phyloP scores from a whole-genome alignment of 2,329 filamentous ascomycete species.

The Gaeumannomyces tritici region DNA sequence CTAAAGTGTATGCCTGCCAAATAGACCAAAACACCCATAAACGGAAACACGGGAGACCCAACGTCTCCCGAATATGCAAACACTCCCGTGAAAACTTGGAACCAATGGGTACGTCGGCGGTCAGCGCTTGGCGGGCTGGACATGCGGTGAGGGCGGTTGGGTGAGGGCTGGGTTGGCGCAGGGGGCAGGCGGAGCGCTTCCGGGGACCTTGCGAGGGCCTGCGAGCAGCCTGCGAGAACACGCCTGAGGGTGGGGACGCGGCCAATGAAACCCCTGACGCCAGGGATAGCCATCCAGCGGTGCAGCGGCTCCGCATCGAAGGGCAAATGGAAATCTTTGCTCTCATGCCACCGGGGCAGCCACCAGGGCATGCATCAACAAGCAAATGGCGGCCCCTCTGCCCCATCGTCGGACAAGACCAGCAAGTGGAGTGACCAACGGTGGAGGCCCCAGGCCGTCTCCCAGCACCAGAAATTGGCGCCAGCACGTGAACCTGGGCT shows the following conservation, averaged over 20 bases:
- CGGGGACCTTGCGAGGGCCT: too few species aligned
- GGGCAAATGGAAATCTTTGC: neutral
- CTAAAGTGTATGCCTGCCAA: too few species aligned
- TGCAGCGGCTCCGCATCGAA: neutral
- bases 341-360: neutral
- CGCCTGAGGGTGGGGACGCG: neutral
- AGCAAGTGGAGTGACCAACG: neutral
- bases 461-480: too few species aligned
- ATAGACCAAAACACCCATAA: too few species aligned
- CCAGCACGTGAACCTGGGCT: too few species aligned
- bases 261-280: too few species aligned
- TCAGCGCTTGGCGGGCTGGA: neutral
- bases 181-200: neutral
- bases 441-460: neutral
- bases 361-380: too few species aligned
- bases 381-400: too few species aligned
- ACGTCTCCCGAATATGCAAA: too few species aligned
- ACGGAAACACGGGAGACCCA: too few species aligned
- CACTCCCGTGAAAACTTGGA: too few species aligned
- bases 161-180: neutral
- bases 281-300: too few species aligned
- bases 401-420: neutral
- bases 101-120: neutral
- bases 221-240: neutral
- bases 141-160: neutral